These are phyloP conservation scores for Pythium utonaiense DNA, from an alignment of 352 stramenopile species.

Conservation along the genomic window DNA sequence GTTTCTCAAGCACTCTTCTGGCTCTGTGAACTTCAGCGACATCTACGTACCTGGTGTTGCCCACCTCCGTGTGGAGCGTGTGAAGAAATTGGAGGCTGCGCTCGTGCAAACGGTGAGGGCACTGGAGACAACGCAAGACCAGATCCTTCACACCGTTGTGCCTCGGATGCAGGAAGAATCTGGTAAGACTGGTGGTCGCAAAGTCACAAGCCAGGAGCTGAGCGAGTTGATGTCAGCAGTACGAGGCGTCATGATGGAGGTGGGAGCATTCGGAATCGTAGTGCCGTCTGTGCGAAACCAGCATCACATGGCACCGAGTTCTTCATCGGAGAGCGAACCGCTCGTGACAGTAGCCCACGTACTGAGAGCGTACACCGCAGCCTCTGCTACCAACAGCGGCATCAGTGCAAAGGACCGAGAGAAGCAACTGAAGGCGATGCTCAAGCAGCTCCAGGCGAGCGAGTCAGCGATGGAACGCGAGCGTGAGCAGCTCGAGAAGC, in stretches of 20 bases:
- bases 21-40: constrained; percentile 9
- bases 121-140: constrained; percentile 9
- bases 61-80: constrained; percentile 16
- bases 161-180: constrained; percentile 4
- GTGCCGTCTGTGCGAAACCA: constrained; percentile 4
- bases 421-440: constrained; percentile 20
- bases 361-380: constrained; percentile 4
- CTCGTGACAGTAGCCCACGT: constrained; percentile 14
- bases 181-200: not conserved
- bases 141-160: not conserved
- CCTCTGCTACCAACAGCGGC: not conserved
- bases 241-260: constrained; percentile 3
- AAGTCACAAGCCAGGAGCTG: not conserved
- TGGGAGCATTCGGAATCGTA: constrained; percentile 20
- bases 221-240: constrained; percentile 1
- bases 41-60: constrained; percentile 15
- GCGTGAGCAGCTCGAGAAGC: not conserved
- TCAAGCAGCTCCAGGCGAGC: constrained; percentile 24
- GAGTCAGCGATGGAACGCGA: constrained; percentile 5
- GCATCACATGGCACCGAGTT: not conserved
- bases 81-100: constrained; percentile 14
- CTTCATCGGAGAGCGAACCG: not conserved
- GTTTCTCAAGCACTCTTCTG: constrained; percentile 6
- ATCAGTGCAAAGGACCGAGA: constrained; percentile 23
- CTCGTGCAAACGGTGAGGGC: not conserved